A percentile compares a stretch with the other conserved stretches of the same genome.
phyloP scores from a whole-genome alignment of 2,329 filamentous ascomycete genomes.

The Aureobasidium lini region DNA sequence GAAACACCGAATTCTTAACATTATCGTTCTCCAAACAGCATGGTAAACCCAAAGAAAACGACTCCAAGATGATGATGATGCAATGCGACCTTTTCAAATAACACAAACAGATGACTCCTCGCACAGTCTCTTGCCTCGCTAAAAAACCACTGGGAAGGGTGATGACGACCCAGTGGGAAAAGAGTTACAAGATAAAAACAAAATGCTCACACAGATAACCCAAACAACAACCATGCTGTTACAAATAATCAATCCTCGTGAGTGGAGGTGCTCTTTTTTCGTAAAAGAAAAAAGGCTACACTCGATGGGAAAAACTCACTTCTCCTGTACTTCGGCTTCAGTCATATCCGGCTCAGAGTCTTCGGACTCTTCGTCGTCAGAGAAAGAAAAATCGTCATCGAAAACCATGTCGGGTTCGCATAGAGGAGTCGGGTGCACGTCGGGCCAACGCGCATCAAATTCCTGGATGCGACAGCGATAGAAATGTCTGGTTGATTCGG shows the following conservation, averaged over 20 bases:
- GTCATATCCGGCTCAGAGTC: neutral
- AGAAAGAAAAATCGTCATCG: neutral
- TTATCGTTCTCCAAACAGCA: too few species aligned
- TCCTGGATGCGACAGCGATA: conserved; percentile 11
- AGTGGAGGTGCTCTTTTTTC: neutral
- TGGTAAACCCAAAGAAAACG: too few species aligned
- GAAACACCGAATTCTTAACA: too few species aligned
- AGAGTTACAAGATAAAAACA: neutral
- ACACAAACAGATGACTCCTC: too few species aligned
- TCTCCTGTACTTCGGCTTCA: neutral
- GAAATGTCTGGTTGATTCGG: conserved; percentile 14
- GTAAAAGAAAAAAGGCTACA: neutral
- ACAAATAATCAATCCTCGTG: neutral
- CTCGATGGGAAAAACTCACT: neutral
- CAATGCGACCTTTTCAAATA: too few species aligned
- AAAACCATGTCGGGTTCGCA: neutral
- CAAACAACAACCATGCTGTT: neutral
- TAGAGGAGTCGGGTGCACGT: neutral
- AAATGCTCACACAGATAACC: neutral
- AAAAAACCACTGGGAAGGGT: neutral
- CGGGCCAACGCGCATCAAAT: conserved; percentile 5
- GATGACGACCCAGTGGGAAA: neutral
- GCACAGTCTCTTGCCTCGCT: neutral
- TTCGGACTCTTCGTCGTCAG: neutral
- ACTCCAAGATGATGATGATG: too few species aligned